These are phyloP conservation scores for Drechmeria coniospora DNA, from an alignment of 2,329 filamentous ascomycete genomes.

Conservation along the genomic window DNA sequence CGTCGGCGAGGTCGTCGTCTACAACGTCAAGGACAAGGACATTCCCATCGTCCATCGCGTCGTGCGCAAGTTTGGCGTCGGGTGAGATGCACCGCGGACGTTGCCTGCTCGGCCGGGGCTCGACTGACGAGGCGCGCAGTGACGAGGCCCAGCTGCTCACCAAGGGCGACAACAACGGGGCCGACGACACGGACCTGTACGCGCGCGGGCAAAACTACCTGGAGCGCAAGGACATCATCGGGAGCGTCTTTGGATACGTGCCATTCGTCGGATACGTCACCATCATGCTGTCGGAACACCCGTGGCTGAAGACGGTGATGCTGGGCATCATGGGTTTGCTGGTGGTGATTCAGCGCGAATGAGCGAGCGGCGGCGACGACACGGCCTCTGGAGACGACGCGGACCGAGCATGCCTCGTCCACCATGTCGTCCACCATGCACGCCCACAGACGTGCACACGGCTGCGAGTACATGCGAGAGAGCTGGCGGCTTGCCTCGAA, in stretches of 20 bases:
- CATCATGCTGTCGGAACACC: conserved; percentile 86
- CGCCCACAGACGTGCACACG: too few species aligned
- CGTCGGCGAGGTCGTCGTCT: conserved; percentile 44
- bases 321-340: conserved; percentile 87
- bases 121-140: conserved; percentile 15
- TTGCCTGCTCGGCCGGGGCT: too few species aligned
- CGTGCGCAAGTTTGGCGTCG: conserved; percentile 54
- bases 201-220: conserved; percentile 77
- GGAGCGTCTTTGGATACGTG: conserved; percentile 80
- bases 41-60: conserved; percentile 95
- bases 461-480: too few species aligned
- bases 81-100: too few species aligned
- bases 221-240: conserved; percentile 77
- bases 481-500: too few species aligned
- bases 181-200: conserved; percentile 81
- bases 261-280: conserved; percentile 96
- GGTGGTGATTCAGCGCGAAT: conserved; percentile 86
- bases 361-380: conserved; percentile 5
- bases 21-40: conserved; percentile 81
- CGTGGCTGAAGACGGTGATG: conserved; percentile 93
- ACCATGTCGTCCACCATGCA: too few species aligned
- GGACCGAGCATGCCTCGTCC: neutral
- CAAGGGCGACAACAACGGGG: conserved; percentile 92
- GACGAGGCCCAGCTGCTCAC: conserved; percentile 62
- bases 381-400: neutral